phyloP scores from a whole-genome alignment of 805 yeast species.

The Wickerhamomyces pijperi region DNA sequence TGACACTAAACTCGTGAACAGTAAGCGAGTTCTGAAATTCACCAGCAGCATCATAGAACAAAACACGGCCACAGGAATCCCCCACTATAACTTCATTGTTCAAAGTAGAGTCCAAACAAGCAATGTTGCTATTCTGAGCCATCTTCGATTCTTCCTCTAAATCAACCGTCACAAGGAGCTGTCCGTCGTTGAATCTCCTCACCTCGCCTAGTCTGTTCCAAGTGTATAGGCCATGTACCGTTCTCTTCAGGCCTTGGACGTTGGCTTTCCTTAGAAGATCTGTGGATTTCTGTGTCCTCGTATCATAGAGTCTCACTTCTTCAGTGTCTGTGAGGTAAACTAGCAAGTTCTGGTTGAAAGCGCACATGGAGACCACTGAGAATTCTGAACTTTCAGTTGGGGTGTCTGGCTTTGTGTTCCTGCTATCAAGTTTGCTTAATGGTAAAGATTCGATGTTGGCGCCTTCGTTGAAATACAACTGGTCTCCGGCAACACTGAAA shows the following conservation, averaged over 20 bases:
- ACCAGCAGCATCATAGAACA: slow-evolving; percentile 12
- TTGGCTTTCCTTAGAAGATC: slow-evolving; percentile 15
- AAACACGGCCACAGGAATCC: slow-evolving; percentile 37
- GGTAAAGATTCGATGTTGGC: no score
- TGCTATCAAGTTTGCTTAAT: no score
- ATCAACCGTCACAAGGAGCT: slow-evolving; percentile 6
- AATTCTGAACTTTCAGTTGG: slow-evolving; percentile 13
- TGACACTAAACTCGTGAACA: slow-evolving; percentile 43
- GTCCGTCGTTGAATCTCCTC: slow-evolving; percentile 18
- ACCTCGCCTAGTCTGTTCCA: slow-evolving; percentile 34
- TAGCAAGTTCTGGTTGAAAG: slow-evolving; percentile 16
- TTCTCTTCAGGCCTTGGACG: neutral
- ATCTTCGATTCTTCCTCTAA: slow-evolving; percentile 18
- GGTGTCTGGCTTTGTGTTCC: neutral
- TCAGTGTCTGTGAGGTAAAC: slow-evolving; percentile 26
- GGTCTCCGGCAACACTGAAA: slow-evolving; percentile 1
- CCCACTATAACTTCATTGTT: slow-evolving; percentile 27
- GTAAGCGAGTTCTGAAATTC: slow-evolving; percentile 20
- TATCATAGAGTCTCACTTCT: slow-evolving; percentile 23
- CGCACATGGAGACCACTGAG: slow-evolving; percentile 14
- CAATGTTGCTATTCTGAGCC: slow-evolving; percentile 30
- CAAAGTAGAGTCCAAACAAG: slow-evolving; percentile 26
- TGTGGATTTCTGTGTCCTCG: slow-evolving; percentile 4
- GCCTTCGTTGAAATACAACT: neutral
- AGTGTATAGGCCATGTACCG: slow-evolving; percentile 4